Evolutionary conservation across 208 protist species (phyloP), one percentile per base, ranked within the genome.

Genomic region (Leishmania turanica): DNA sequence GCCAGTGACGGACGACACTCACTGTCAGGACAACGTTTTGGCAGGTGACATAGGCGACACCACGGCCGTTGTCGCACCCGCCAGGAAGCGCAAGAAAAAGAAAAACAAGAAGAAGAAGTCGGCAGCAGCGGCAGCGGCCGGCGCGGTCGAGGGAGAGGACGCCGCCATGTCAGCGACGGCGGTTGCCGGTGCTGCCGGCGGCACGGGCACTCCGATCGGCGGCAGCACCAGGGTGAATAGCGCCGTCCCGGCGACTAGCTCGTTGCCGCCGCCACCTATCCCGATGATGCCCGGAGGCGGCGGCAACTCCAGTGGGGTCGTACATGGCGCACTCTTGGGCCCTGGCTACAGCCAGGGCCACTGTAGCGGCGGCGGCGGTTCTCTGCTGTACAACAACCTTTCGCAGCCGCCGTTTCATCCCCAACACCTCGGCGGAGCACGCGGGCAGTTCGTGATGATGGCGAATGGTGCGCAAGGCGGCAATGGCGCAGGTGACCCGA

Each of bases 21-120:
- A 21, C 40, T 19, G n/a, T 53, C 21, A 51, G 24, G 69, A 47
- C 9, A 11, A 19, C 24, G 15, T n/a, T 9, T 31, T 53, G 45
- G 11, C 69, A 31, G 69, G 13, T 7, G 69, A 73, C 11, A 54
- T 15, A 6, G 69, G 54, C 69, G 51, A 54, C 45, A 2, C 69
- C 27, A 53, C n/a, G 6, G 69, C 69, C 24, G n/a, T 40, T 40
- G 19, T 9, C 53, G 17, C 72, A 40, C 34, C 49, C n/a, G 34
- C 72, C n/a, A 84, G 85, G 70, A 86, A 86, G 73, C 71, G 70
- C 24, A 89, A 89, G 37, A 89, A 89, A 51, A 89, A 86, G 58
- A 86, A 80, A 51, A 74, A 81, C 56, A 70, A 76, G 37, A 85
- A 86, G 34, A 81, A 88, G 34, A 73, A 75, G 60, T 70, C 69